phyloP scores from a whole-genome alignment of 2,329 filamentous ascomycete genomes.

The Macrophomina tecta region DNA sequence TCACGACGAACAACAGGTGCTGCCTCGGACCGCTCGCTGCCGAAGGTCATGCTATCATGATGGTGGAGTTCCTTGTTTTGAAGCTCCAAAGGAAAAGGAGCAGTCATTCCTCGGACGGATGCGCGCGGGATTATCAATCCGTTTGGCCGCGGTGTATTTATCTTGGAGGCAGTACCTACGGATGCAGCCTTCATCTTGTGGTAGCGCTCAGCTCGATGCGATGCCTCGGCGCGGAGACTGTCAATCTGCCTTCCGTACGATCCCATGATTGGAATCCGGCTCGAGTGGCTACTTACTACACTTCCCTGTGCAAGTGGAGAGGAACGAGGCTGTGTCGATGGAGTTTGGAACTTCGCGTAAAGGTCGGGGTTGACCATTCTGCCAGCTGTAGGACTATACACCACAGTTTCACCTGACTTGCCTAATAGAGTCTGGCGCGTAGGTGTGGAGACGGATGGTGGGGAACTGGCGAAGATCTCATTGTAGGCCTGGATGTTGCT shows the following conservation, averaged over 20 bases:
- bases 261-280: background rate
- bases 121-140: background rate
- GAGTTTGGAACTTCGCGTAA: background rate
- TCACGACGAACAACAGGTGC: background rate
- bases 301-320: constrained; percentile 12
- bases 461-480: constrained; percentile 2
- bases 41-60: background rate
- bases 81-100: constrained; percentile 1
- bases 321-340: background rate
- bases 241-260: constrained; percentile 17
- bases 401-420: background rate
- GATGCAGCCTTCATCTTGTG: background rate
- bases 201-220: constrained; percentile 2
- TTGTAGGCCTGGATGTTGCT: background rate
- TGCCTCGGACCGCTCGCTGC: background rate
- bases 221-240: background rate
- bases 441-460: background rate
- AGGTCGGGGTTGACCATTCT: background rate
- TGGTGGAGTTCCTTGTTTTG: background rate
- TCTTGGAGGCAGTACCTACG: background rate
- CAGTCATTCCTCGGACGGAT: constrained; percentile 6
- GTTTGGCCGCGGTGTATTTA: background rate
- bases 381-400: background rate
- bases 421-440: background rate
- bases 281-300: constrained; percentile 10